Evolutionary conservation across 805 yeast genomes (phyloP).

Genomic region (Peterozyma xylosa): DNA sequence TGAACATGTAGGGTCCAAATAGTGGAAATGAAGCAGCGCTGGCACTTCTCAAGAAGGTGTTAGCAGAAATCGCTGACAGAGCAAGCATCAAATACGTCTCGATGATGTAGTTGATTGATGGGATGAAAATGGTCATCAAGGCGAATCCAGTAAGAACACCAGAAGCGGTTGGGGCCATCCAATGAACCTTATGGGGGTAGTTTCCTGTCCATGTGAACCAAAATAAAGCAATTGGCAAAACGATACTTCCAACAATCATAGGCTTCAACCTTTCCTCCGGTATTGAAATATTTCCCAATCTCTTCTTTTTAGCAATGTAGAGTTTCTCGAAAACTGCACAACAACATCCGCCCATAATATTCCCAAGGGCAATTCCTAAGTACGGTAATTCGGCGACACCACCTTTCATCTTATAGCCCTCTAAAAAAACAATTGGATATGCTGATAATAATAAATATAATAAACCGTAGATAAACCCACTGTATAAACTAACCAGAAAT

Average conservation of each 20-base stretch:
- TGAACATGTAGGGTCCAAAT: constrained; percentile 66
- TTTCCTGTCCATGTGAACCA: constrained; percentile 90
- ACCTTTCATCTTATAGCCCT: constrained; percentile 51
- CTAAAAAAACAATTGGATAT: constrained; percentile 61
- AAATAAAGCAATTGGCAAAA: constrained; percentile 72
- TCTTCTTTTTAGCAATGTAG: constrained; percentile 37
- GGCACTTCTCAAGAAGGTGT: constrained; percentile 59
- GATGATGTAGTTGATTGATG: constrained; percentile 64
- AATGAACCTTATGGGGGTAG: constrained; percentile 61
- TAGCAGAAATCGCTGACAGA: constrained; percentile 74
- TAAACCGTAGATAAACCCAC: constrained; percentile 76
- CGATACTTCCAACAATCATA: constrained; percentile 62
- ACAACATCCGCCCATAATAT: constrained; percentile 45
- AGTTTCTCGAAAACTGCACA: constrained; percentile 49
- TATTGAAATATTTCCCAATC: constrained; percentile 48
- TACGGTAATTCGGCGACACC: constrained; percentile 78
- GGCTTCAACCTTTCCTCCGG: constrained; percentile 83
- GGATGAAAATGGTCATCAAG: constrained; percentile 56
- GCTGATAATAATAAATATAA: constrained; percentile 69
- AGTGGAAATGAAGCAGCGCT: constrained; percentile 65
- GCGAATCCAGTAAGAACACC: constrained; percentile 65
- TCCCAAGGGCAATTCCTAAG: constrained; percentile 66
- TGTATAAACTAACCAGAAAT: constrained; percentile 60
- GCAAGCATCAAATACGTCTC: constrained; percentile 66
- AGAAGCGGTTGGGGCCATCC: constrained; percentile 73